These are phyloP conservation scores for Fragaria iinumae DNA, from an alignment of 306 rosid species.

Conservation along the genomic window DNA sequence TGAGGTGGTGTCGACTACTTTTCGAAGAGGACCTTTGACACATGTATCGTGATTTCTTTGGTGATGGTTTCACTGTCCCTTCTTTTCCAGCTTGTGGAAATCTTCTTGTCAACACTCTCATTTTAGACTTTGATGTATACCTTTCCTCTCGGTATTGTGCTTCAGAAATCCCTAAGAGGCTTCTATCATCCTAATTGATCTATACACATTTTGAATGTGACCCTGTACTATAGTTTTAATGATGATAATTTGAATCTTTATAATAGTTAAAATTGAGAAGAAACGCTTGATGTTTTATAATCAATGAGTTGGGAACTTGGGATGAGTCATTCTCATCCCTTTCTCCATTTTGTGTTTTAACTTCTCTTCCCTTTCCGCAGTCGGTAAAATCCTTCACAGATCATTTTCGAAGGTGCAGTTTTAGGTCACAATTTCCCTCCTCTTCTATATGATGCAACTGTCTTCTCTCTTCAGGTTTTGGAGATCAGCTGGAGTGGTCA, in stretches of 20 bases:
- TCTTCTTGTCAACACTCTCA: neutral
- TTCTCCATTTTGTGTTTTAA: neutral
- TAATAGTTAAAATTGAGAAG: neutral
- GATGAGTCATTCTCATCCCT: neutral
- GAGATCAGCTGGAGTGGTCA: neutral
- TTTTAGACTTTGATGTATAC: neutral
- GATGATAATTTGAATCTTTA: neutral
- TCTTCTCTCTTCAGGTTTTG: neutral
- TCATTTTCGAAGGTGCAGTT: too few relatives aligned
- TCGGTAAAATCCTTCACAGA: too few relatives aligned
- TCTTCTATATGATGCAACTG: neutral
- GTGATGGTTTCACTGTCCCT: neutral
- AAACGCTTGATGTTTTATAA: neutral
- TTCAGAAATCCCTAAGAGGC: neutral
- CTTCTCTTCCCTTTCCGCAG: neutral
- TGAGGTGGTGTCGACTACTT: conserved; percentile 27
- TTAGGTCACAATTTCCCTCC: too few relatives aligned
- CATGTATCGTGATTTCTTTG: neutral
- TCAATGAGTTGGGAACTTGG: neutral
- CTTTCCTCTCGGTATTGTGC: neutral
- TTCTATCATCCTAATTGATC: neutral
- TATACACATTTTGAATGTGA: neutral
- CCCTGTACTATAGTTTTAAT: conserved; percentile 3
- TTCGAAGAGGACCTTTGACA: neutral
- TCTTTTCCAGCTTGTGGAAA: neutral